Evolutionary conservation across 108 stramenopile genomes (phyloP).

Genomic region (Nitzschia sp.): DNA sequence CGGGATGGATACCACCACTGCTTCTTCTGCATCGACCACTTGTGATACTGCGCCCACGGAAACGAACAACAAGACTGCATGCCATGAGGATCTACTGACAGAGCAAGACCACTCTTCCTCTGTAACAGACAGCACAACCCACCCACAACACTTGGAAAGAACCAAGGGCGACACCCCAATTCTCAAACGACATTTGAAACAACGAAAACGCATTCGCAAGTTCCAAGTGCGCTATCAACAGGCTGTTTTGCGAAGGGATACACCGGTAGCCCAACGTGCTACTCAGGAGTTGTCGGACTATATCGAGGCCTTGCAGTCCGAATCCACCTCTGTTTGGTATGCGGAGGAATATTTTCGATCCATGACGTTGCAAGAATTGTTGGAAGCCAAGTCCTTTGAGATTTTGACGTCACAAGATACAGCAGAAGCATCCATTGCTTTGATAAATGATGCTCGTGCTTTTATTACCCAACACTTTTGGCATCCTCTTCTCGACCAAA

Average conservation of each 20-base stretch:
- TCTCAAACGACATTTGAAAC: conserved; percentile 51
- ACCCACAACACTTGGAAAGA: conserved; percentile 38
- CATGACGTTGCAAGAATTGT: neutral
- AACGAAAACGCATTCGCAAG: conserved; percentile 40
- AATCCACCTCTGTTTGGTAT: conserved; percentile 12
- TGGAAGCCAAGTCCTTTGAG: neutral
- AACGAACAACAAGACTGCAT: too few relatives aligned
- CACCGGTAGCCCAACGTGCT: conserved; percentile 41
- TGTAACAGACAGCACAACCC: neutral
- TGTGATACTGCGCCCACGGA: too few relatives aligned
- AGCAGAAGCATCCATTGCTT: neutral
- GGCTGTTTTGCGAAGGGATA: conserved; percentile 56
- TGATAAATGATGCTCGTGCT: neutral
- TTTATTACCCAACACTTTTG: neutral
- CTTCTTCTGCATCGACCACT: too few relatives aligned
- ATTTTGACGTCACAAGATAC: neutral
- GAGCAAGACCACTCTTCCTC: neutral
- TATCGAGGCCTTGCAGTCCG: neutral
- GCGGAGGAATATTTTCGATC: conserved; percentile 6
- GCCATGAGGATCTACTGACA: too few relatives aligned
- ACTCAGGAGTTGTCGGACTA: conserved; percentile 33
- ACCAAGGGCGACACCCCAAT: conserved; percentile 21
- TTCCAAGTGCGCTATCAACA: conserved; percentile 55
- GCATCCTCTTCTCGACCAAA: neutral
- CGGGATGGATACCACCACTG: too few relatives aligned